phyloP scores from a whole-genome alignment of 805 yeast species.

The Clavispora fructus region DNA sequence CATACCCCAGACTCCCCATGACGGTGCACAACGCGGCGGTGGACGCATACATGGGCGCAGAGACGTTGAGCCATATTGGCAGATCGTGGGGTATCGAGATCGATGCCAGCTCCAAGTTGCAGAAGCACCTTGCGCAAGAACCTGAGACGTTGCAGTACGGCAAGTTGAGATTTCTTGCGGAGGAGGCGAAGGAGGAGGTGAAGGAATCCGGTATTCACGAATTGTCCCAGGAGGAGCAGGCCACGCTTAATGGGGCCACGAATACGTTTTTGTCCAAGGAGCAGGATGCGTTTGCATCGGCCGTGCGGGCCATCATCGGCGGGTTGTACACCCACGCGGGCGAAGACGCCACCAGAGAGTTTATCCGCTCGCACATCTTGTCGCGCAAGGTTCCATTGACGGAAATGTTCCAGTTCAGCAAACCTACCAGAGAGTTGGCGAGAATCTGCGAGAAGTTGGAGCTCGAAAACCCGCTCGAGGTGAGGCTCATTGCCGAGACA shows the following conservation, averaged over 20 bases:
- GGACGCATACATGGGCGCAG: conserved; percentile 67
- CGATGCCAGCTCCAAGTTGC: conserved; percentile 59
- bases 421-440: conserved; percentile 81
- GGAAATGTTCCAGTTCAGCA: conserved; percentile 71
- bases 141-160: conserved; percentile 66
- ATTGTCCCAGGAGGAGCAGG: conserved; percentile 21
- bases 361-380: conserved; percentile 69
- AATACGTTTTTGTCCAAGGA: conserved; percentile 31
- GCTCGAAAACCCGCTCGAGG: conserved; percentile 66
- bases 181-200: conserved; percentile 23
- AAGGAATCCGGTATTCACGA: conserved; percentile 48
- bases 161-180: conserved; percentile 49
- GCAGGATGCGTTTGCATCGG: conserved; percentile 51
- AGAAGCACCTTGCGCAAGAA: conserved; percentile 64
- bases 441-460: conserved; percentile 72
- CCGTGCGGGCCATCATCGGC: conserved; percentile 79
- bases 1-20: conserved; percentile 87
- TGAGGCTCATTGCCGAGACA: conserved; percentile 81
- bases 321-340: conserved; percentile 76
- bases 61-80: conserved; percentile 62
- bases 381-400: conserved; percentile 77
- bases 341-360: conserved; percentile 55
- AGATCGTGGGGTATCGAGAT: conserved; percentile 84
- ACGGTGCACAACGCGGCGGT: conserved; percentile 71
- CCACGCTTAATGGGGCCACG: conserved; percentile 9